These are phyloP conservation scores for Neopestalotiopsis clavispora DNA, from an alignment of 2,329 filamentous ascomycete genomes.

Conservation along the genomic window DNA sequence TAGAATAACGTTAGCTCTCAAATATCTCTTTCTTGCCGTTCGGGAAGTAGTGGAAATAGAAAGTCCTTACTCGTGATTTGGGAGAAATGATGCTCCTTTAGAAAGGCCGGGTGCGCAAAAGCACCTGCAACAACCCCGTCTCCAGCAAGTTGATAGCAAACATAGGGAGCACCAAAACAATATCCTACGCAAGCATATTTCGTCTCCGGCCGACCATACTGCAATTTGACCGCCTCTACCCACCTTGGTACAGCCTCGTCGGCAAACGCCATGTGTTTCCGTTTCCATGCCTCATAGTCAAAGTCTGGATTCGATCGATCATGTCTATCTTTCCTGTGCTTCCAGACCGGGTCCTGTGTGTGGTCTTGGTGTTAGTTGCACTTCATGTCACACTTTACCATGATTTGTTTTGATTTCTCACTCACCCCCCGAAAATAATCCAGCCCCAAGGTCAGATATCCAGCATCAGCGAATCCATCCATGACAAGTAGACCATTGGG, in stretches of 20 bases:
- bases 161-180: slow-evolving; percentile 50
- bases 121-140: slow-evolving; percentile 44
- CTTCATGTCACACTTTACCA: background rate
- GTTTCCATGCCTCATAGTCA: slow-evolving; percentile 53
- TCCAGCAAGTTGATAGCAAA: slow-evolving; percentile 44
- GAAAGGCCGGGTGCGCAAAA: slow-evolving; percentile 55
- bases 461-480: slow-evolving; percentile 50
- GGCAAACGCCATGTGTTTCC: slow-evolving; percentile 49
- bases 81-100: slow-evolving; percentile 51
- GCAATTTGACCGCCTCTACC: slow-evolving; percentile 41
- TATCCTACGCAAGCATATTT: slow-evolving; percentile 49
- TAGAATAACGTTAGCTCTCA: slow-evolving; percentile 16
- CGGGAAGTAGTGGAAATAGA: too few species aligned
- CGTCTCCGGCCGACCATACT: slow-evolving; percentile 38
- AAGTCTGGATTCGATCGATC: slow-evolving; percentile 42
- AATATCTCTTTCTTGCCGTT: too few species aligned
- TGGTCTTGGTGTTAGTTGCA: background rate
- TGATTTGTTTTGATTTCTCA: background rate
- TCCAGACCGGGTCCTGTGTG: slow-evolving; percentile 46
- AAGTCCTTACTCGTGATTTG: too few species aligned
- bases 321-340: slow-evolving; percentile 39
- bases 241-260: slow-evolving; percentile 47
- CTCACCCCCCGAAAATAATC: slow-evolving; percentile 50
- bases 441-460: slow-evolving; percentile 46
- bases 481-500: slow-evolving; percentile 48